These are phyloP conservation scores for Emergomyces orientalis DNA, from an alignment of 2,329 filamentous ascomycete species.

Conservation along the genomic window DNA sequence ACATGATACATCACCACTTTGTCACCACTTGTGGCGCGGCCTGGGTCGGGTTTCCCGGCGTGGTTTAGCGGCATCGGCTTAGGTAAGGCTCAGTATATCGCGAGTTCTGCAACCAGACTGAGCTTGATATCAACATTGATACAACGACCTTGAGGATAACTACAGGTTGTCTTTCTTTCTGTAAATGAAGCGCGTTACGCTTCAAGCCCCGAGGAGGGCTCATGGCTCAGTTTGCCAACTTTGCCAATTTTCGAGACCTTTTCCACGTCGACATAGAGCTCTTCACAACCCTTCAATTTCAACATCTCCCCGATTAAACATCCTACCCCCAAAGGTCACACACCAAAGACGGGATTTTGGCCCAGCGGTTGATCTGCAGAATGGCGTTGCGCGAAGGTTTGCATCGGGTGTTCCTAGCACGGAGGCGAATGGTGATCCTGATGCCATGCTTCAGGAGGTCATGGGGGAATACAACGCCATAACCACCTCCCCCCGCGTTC, in stretches of 20 bases:
- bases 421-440: slow-evolving; percentile 11
- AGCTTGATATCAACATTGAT: not conserved
- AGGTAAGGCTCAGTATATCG: not conserved
- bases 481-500: slow-evolving; percentile 24
- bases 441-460: slow-evolving; percentile 24
- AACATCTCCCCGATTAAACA: not conserved
- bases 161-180: not conserved
- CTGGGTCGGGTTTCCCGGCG: not conserved
- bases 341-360: not conserved
- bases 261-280: slow-evolving; percentile 9
- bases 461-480: slow-evolving; percentile 21
- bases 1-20: not conserved
- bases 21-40: too few species aligned
- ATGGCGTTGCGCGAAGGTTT: not conserved
- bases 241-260: slow-evolving; percentile 26
- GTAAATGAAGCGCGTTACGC: slow-evolving; percentile 29
- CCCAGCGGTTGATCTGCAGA: not conserved
- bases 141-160: not conserved
- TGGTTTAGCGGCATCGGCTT: not conserved
- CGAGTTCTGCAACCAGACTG: too few species aligned
- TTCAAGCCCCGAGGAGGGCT: slow-evolving; percentile 23
- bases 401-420: not conserved
- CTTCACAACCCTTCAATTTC: not conserved
- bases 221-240: slow-evolving; percentile 31
- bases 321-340: not conserved